These are phyloP conservation scores for Cytidiella melzeri DNA, from an alignment of 768 basidiomycete species.

Conservation along the genomic window DNA sequence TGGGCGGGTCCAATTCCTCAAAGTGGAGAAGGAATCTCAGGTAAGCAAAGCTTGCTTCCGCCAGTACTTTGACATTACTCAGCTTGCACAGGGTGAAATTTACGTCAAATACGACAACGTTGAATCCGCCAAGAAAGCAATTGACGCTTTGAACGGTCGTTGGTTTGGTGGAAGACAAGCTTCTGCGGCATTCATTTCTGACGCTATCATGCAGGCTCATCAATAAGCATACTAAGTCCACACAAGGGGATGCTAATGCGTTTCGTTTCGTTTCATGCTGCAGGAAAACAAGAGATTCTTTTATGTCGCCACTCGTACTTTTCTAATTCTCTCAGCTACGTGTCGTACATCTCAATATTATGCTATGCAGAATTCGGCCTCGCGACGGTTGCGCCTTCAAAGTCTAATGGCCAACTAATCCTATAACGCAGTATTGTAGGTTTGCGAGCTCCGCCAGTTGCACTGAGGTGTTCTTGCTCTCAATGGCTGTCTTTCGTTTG, in stretches of 20 bases:
- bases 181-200: conserved; percentile 82
- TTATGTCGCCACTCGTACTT: conserved; percentile 7
- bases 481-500: conserved; percentile 21
- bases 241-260: not conserved
- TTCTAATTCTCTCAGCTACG: conserved; percentile 8
- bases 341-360: conserved; percentile 16
- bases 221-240: conserved; percentile 37
- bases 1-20: conserved; percentile 80
- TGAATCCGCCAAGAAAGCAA: conserved; percentile 75
- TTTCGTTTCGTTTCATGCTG: conserved; percentile 7
- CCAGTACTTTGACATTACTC: not conserved
- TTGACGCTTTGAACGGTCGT: conserved; percentile 89
- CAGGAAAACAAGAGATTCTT: conserved; percentile 8
- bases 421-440: conserved; percentile 18
- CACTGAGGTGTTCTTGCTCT: conserved; percentile 27
- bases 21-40: conserved; percentile 90
- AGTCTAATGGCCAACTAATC: no score
- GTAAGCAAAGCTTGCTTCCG: conserved; percentile 36
- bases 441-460: conserved; percentile 22
- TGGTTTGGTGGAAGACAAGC: conserved; percentile 96
- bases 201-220: conserved; percentile 91
- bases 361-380: conserved; percentile 21
- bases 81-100: conserved; percentile 75
- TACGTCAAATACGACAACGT: conserved; percentile 86
- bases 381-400: no score